Conservation (phyloP, 768 basidiomycete genomes). For the Leccinum ochraceum region DNA sequence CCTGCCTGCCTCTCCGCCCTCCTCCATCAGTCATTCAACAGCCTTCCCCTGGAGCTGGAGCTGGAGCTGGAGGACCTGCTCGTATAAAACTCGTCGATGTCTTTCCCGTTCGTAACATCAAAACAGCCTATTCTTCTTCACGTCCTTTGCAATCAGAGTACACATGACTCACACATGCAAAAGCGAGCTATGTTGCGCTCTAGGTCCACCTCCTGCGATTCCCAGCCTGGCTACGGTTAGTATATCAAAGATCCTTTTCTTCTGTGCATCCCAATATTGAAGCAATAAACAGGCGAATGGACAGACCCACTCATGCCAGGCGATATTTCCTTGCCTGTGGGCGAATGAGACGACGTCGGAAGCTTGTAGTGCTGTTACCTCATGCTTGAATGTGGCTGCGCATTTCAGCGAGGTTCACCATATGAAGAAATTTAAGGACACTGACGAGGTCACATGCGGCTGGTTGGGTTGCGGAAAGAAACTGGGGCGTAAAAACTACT, state of each 20-base stretch:
- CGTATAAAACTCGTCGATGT: too few species aligned
- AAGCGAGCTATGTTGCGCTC: background rate
- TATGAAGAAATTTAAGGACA: background rate
- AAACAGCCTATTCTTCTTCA: too few species aligned
- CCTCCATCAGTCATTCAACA: background rate
- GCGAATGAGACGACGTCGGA: too few species aligned
- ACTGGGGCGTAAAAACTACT: background rate
- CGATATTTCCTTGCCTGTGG: background rate
- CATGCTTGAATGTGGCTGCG: background rate
- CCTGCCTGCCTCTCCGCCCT: background rate
- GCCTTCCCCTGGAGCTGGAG: background rate
- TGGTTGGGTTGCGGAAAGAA: background rate
- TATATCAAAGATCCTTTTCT: background rate
- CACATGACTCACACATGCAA: background rate
- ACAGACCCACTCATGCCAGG: background rate
- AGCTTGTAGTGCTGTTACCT: background rate
- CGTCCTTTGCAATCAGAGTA: too few species aligned
- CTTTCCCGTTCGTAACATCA: too few species aligned
- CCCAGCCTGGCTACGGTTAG: too few species aligned
- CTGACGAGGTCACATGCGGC: rapidly evolving
- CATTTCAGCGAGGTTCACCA: background rate
- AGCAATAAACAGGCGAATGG: background rate
- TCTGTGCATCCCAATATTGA: background rate
- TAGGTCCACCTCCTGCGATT: background rate
- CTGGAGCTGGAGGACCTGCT: too few species aligned